Percentiles rank a stretch among this genome's conserved stretches.
Conservation (phyloP, 345 rosid species). For the Pugionium dolabratum region DNA sequence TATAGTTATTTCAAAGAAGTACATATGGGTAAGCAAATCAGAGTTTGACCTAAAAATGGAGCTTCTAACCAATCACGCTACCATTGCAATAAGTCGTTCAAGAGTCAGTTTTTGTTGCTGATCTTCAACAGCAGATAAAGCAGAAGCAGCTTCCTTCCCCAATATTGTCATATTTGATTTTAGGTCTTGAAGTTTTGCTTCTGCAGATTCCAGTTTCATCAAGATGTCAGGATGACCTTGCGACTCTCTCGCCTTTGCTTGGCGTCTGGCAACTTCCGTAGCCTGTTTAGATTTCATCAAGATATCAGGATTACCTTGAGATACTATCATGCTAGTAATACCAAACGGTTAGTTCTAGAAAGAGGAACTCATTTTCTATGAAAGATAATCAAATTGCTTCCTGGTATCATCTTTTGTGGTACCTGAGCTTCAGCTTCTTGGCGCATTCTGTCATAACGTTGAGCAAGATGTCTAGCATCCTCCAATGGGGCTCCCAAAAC, state of each 20-base stretch:
- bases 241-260: slow-evolving; percentile 75
- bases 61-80: slow-evolving; percentile 37
- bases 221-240: slow-evolving; percentile 70
- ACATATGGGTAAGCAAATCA: slow-evolving; percentile 22
- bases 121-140: slow-evolving; percentile 95
- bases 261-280: slow-evolving; percentile 91
- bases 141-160: slow-evolving; percentile 95
- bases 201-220: slow-evolving; percentile 88
- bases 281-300: slow-evolving; percentile 61
- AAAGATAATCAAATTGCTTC: slow-evolving; percentile 5
- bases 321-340: slow-evolving; percentile 15
- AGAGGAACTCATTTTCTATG: not conserved
- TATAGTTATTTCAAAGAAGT: slow-evolving; percentile 9
- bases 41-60: not conserved
- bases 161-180: slow-evolving; percentile 72
- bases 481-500: slow-evolving; percentile 94
- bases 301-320: slow-evolving; percentile 13
- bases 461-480: slow-evolving; percentile 98
- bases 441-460: slow-evolving; percentile 93
- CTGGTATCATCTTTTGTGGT: slow-evolving; percentile 1
- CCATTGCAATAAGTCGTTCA: slow-evolving; percentile 92
- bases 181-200: slow-evolving; percentile 83
- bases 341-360: slow-evolving; percentile 3
- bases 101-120: slow-evolving; percentile 95
- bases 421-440: slow-evolving; percentile 99